Conservation (phyloP, 202 grass and related monocot genomes). For the Zoysia matrella region DNA sequence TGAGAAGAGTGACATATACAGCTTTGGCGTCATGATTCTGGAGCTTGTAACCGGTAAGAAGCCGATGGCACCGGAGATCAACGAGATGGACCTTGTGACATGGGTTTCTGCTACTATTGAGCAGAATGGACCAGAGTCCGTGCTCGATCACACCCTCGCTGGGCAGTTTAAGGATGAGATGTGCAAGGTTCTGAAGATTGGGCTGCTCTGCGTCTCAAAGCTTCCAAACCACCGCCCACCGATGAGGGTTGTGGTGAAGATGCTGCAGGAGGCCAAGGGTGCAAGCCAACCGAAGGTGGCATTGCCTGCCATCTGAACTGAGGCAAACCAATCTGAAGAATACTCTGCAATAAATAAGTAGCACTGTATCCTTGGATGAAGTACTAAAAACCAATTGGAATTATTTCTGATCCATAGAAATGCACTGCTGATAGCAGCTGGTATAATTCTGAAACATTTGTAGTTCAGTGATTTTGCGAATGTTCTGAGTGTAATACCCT, state of each 20-base stretch:
- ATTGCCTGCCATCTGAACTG: background rate
- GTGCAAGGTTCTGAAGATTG: constrained; percentile 65
- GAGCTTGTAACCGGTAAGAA: constrained; percentile 73
- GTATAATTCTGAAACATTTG: constrained; percentile 32
- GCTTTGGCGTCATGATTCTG: constrained; percentile 79
- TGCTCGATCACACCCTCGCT: constrained; percentile 59
- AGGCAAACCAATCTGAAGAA: constrained; percentile 10
- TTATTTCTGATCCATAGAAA: constrained; percentile 34
- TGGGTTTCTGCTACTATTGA: constrained; percentile 19
- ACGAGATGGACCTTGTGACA: constrained; percentile 56
- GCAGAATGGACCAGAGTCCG: constrained; percentile 18
- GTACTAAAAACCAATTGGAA: constrained; percentile 30
- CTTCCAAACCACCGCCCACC: constrained; percentile 66
- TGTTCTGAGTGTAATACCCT: constrained; percentile 10
- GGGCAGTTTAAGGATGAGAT: constrained; percentile 61
- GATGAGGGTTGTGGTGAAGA: constrained; percentile 69
- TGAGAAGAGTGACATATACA: constrained; percentile 89
- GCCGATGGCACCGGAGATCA: constrained; percentile 56
- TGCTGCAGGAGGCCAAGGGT: constrained; percentile 59
- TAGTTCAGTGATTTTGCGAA: constrained; percentile 17
- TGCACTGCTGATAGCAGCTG: constrained; percentile 31
- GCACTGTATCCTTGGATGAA: constrained; percentile 31
- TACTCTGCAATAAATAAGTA: background rate
- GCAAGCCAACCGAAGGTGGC: constrained; percentile 36
- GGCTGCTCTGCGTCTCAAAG: constrained; percentile 53